Conservation (phyloP, 345 rosid species). For the Cardamine resedifolia region DNA sequence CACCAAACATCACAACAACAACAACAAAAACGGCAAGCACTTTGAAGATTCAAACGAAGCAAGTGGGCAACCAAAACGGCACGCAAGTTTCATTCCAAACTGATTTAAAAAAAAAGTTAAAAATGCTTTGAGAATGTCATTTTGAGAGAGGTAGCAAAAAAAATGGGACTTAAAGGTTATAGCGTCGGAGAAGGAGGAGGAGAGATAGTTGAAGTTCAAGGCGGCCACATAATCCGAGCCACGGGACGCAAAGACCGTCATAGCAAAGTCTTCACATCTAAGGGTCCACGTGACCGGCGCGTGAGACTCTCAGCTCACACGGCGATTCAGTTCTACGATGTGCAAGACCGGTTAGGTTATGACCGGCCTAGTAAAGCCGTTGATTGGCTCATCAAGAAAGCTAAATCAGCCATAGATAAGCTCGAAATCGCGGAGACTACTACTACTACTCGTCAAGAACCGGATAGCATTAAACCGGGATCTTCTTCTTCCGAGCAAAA, state of each 20-base stretch:
- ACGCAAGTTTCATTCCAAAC: slow-evolving; percentile 21
- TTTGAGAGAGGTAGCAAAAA: slow-evolving; percentile 24
- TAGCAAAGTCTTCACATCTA: slow-evolving; percentile 78
- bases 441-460: slow-evolving; percentile 35
- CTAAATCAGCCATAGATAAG: slow-evolving; percentile 70
- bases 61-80: slow-evolving; percentile 29
- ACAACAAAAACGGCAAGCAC: slow-evolving; percentile 37
- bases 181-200: slow-evolving; percentile 42
- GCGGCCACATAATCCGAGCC: slow-evolving; percentile 76
- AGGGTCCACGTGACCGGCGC: slow-evolving; percentile 79
- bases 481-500: slow-evolving; percentile 44
- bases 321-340: slow-evolving; percentile 86
- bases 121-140: slow-evolving; percentile 9
- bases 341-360: slow-evolving; percentile 82
- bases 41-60: slow-evolving; percentile 28
- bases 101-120: not conserved
- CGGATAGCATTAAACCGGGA: slow-evolving; percentile 37
- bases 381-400: slow-evolving; percentile 86
- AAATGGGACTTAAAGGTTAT: slow-evolving; percentile 49
- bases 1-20: slow-evolving; percentile 28
- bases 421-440: slow-evolving; percentile 43
- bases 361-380: slow-evolving; percentile 91
- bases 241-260: slow-evolving; percentile 80
- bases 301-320: slow-evolving; percentile 84
- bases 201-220: slow-evolving; percentile 73